Percentiles rank a stretch among this genome's conserved stretches.
phyloP scores from a whole-genome alignment of 108 stramenopile species.

The Skeletonema grethae region DNA sequence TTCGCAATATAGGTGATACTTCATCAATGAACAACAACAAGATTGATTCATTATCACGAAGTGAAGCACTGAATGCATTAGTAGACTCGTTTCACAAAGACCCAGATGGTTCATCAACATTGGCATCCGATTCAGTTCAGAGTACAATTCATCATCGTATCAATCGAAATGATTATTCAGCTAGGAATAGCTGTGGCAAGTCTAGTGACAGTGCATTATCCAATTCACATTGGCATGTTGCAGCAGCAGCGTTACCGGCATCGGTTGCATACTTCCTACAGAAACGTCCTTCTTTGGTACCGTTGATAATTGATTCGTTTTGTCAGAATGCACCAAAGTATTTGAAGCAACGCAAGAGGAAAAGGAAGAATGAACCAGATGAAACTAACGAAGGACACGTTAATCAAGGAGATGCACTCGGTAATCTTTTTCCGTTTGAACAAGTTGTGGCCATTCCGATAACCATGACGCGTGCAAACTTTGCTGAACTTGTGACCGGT shows the following conservation, averaged over 20 bases:
- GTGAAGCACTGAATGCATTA: constrained; percentile 27
- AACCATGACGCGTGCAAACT: constrained; percentile 59
- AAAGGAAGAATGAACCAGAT: neutral
- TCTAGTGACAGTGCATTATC: neutral
- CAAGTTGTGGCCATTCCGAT: constrained; percentile 29
- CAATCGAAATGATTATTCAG: constrained; percentile 19
- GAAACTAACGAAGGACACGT: neutral
- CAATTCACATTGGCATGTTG: constrained; percentile 32
- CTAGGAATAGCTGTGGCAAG: neutral
- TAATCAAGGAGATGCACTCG: constrained; percentile 7
- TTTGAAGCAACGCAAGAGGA: neutral
- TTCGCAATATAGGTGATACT: neutral
- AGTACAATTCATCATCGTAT: constrained; percentile 48
- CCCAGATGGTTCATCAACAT: constrained; percentile 5
- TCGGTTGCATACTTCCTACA: constrained; percentile 35
- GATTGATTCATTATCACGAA: constrained; percentile 9
- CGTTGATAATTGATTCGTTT: constrained; percentile 44
- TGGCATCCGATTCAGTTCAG: constrained; percentile 34
- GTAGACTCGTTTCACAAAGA: constrained; percentile 14
- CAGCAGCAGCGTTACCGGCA: constrained; percentile 40
- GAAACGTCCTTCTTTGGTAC: constrained; percentile 26
- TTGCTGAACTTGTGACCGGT: constrained; percentile 49
- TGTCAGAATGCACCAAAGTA: constrained; percentile 35
- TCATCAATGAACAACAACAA: neutral
- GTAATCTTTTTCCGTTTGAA: constrained; percentile 30